Evolutionary conservation across 176 grass and related monocot genomes (phyloP), one percentile per base, ranked within the genome.

Genomic region (Thinopyrum elongatum): DNA sequence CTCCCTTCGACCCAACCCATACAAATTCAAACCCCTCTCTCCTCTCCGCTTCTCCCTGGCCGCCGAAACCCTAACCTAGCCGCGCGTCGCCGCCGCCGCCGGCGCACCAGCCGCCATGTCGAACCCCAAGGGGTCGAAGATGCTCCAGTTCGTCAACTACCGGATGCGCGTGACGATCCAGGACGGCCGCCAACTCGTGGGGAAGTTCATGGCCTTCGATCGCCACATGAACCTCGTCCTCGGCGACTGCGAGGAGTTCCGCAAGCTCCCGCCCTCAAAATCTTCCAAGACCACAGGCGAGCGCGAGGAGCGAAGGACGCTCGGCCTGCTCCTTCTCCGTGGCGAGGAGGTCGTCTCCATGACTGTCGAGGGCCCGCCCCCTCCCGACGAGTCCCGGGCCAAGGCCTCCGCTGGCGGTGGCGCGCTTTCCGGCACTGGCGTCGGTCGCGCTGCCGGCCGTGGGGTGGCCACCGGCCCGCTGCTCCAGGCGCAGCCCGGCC

Each of bases 181-280:
- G 90, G 97, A 99, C 66, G 94, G 94, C 1, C 94, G 97, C 7
- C 97, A 99, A 76, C 92, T 99, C 22, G 97, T 99, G 25, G 94
- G 94, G 36, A 99, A 99, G 90, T 99, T 96, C 92, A 96, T 99
- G 94, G 97, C 97, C 59, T 99, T 99, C 97, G 97, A 99, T 80
- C 94, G 97, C 66, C 97, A 99, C 90, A 95, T 99, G 92, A 99
- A 99, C 94, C 90, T 99, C 58, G 97, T 95, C 79, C 90, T 99
- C 84, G 90, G 97, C 67, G 97, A 99, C 79, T 99, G 97, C 84
- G 97, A 99, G 97, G 94, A 99, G 94, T 96, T 99, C 84, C 97
- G 97, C 84, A 93, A 85, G 84, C 92, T 99, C 0, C 97, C 97
- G 10, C 97, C 97, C 4, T 86, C 88, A 65, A 98, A 95, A 78